phyloP scores from a whole-genome alignment of 306 rosid genomes.

The Cucumis hystrix region DNA sequence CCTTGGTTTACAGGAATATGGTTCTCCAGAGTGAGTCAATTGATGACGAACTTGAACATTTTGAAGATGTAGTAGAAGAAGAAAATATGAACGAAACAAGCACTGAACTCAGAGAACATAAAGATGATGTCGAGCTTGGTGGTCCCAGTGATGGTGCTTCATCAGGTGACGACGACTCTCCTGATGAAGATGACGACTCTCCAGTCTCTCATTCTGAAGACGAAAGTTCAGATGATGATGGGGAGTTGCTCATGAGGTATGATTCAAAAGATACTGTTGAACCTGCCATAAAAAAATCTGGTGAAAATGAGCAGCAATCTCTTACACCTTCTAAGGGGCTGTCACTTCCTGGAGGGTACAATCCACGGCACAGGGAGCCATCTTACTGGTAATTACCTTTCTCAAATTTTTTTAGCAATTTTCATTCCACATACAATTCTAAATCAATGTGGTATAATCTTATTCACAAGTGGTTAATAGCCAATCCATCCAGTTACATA shows the following conservation, averaged over 20 bases:
- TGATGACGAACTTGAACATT: slow-evolving; percentile 89
- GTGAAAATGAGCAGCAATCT: slow-evolving; percentile 18
- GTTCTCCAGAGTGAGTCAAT: slow-evolving; percentile 58
- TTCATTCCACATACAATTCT: neutral
- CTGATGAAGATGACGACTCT: slow-evolving; percentile 45
- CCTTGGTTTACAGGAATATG: slow-evolving; percentile 44
- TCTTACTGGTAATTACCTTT: slow-evolving; percentile 49
- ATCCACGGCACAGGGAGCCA: slow-evolving; percentile 78
- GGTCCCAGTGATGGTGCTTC: slow-evolving; percentile 19
- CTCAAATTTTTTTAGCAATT: neutral
- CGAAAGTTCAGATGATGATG: slow-evolving; percentile 53
- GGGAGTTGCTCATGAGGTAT: slow-evolving; percentile 33
- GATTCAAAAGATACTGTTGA: slow-evolving; percentile 16
- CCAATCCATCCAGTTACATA: too few relatives aligned
- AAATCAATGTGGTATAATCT: too few relatives aligned
- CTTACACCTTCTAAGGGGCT: slow-evolving; percentile 26
- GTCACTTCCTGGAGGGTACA: slow-evolving; percentile 67
- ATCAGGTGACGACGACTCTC: slow-evolving; percentile 32
- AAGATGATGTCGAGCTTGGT: slow-evolving; percentile 8
- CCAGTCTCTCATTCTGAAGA: slow-evolving; percentile 43
- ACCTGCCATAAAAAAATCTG: slow-evolving; percentile 13
- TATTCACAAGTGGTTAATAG: too few relatives aligned
- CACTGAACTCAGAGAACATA: slow-evolving; percentile 21
- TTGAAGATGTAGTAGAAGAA: slow-evolving; percentile 75
- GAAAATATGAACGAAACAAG: slow-evolving; percentile 35